Base-by-base conservation (phyloP, 1,284 basidiomycete species). In the Gymnopus androsaceus region DNA sequence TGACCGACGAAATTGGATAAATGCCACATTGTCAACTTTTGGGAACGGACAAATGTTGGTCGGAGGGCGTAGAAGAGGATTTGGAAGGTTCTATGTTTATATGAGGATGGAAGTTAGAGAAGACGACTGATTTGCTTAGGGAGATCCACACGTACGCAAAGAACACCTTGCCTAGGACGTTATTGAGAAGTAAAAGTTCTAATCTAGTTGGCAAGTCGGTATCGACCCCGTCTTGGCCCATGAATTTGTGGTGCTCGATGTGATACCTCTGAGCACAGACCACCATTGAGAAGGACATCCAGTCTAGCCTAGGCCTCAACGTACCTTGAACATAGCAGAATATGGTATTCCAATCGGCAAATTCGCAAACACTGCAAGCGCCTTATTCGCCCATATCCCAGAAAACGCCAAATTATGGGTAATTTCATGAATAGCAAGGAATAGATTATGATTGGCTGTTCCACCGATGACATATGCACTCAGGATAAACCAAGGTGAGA, bases 341-440 rank as follows among this genome's bases (percentile, higher is more conserved):
- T 98, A 99, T 0, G 96, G 97, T 14, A 99, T 83, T 1, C 90
- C 95, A 57, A 98, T 98, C 0, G 94, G 91, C 33, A 96, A 68
- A 69, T 99, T 99, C 4, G 94, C 91, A 54, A 95, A 83, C 62
- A 98, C 88, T 0, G 97, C 94, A 30, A 97, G 79, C 4, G 85
- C 67, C 66, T 95, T 95, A 75, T 99, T 99, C 4, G 89, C 83
- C 40, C 76, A 77, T 46, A 98, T 85, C 27, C 89, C 81, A 62
- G 83, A 84, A 77, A 98, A 99, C 2, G 94, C 96, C 33, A 99
- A 82, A 69, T 98, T 98, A 73, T 99, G 96, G 1, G 95, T 98
- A 63, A 99, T 98, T 69, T 99, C 96, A 70, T 99, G 96, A 56
- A 99, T 97, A 23, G 96, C 94, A 36, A 99, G 82, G 73, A 99